Evolutionary conservation across 2,329 filamentous ascomycete genomes (phyloP).

Genomic region (Diaporthe humulicola): DNA sequence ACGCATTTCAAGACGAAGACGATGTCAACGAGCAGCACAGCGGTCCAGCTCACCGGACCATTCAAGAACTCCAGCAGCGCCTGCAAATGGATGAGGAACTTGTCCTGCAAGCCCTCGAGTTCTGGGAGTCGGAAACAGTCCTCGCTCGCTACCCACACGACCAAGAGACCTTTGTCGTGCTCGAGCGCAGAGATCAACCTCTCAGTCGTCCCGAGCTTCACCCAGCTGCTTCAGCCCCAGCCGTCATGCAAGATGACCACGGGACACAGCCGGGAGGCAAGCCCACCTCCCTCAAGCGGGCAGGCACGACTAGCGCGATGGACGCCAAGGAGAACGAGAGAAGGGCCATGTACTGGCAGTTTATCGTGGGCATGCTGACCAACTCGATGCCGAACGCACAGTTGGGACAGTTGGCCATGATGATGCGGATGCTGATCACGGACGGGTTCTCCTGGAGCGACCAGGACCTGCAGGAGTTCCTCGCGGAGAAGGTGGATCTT

Average conservation of each 20-base stretch:
- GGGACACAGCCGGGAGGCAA: constrained; percentile 38
- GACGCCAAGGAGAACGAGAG: constrained; percentile 74
- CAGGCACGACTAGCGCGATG: constrained; percentile 55
- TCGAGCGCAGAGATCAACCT: constrained; percentile 63
- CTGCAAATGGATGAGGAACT: constrained; percentile 83
- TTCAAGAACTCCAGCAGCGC: constrained; percentile 64
- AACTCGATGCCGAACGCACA: constrained; percentile 88
- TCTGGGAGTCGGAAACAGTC: constrained; percentile 79
- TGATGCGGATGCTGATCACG: constrained; percentile 92
- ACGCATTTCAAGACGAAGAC: constrained; percentile 75
- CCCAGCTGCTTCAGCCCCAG: constrained; percentile 38
- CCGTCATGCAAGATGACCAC: constrained; percentile 40
- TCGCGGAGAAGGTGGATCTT: constrained; percentile 81
- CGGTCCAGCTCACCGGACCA: constrained; percentile 56
- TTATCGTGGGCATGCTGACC: constrained; percentile 94
- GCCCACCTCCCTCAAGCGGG: constrained; percentile 42
- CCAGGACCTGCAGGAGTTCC: constrained; percentile 86
- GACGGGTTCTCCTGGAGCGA: constrained; percentile 91
- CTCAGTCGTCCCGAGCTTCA: constrained; percentile 37
- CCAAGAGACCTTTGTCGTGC: constrained; percentile 72
- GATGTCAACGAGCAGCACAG: constrained; percentile 44
- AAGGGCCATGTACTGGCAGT: constrained; percentile 84
- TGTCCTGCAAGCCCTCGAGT: constrained; percentile 74
- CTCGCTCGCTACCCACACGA: constrained; percentile 64
- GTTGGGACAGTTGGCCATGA: constrained; percentile 85